A percentile compares a stretch with the other conserved stretches of the same genome.
Conservation (phyloP, 805 yeast species). For the Candida khao-thaluensis region DNA sequence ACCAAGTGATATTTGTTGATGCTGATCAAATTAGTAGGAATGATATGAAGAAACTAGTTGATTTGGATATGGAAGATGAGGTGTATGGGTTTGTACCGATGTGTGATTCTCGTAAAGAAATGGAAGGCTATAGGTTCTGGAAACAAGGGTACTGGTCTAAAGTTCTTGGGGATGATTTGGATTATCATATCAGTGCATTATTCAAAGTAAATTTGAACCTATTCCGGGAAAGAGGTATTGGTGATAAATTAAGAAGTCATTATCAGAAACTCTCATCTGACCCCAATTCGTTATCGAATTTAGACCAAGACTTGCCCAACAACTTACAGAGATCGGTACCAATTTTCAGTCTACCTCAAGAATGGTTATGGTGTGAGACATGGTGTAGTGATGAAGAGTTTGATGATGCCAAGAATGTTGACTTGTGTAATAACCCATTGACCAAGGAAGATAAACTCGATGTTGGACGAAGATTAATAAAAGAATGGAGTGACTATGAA, state of each 20-base stretch:
- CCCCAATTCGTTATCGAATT: constrained; percentile 72
- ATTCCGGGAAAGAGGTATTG: constrained; percentile 68
- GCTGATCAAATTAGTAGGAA: constrained; percentile 80
- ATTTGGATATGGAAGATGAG: constrained; percentile 71
- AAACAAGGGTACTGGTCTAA: constrained; percentile 86
- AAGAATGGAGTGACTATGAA: constrained; percentile 76
- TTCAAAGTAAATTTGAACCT: constrained; percentile 73
- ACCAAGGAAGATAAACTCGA: constrained; percentile 78
- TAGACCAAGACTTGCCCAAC: constrained; percentile 94
- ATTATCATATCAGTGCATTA: constrained; percentile 81
- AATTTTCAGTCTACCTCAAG: constrained; percentile 72
- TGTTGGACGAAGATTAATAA: constrained; percentile 70
- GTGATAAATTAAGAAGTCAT: constrained; percentile 78
- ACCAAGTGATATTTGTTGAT: constrained; percentile 80
- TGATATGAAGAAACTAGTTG: constrained; percentile 66
- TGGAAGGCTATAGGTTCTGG: constrained; percentile 91
- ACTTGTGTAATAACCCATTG: constrained; percentile 79
- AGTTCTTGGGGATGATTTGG: constrained; percentile 53
- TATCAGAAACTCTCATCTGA: constrained; percentile 82
- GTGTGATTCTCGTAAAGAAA: constrained; percentile 77
- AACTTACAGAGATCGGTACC: constrained; percentile 68
- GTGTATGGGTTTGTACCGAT: constrained; percentile 86
- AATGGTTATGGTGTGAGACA: constrained; percentile 93
- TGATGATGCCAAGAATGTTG: constrained; percentile 70
- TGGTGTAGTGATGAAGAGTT: constrained; percentile 76